Conservation (phyloP, 805 yeast genomes). For the Yamadazyma akitaensis region DNA sequence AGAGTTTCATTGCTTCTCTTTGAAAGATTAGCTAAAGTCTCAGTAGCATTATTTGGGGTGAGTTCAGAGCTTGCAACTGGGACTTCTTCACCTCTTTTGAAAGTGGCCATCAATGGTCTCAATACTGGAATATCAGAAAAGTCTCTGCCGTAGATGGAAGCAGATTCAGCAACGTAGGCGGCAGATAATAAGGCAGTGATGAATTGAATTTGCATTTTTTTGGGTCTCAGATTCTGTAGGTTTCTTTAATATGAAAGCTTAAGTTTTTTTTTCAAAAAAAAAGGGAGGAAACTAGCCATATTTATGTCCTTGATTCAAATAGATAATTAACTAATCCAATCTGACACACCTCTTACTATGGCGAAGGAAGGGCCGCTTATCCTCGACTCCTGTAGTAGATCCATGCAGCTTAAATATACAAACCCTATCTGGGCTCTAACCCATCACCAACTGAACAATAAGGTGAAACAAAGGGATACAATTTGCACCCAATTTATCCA, state of each 20-base stretch:
- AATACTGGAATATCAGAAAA: conserved; percentile 1
- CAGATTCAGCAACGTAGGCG: conserved; percentile 4
- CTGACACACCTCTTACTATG: background rate
- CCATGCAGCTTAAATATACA: background rate
- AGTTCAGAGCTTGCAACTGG: too few species aligned
- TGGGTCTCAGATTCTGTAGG: background rate
- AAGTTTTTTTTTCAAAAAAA: background rate
- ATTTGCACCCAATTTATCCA: background rate
- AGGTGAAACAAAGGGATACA: background rate
- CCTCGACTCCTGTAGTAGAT: background rate
- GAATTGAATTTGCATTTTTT: conserved; percentile 6
- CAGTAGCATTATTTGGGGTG: background rate
- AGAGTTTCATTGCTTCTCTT: background rate
- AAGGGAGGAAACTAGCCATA: background rate
- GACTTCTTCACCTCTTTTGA: conserved; percentile 1
- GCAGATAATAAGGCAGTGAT: conserved; percentile 4
- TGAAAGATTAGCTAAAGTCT: background rate
- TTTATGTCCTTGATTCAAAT: background rate
- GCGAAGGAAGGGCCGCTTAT: background rate
- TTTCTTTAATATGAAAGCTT: background rate
- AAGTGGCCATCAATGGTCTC: conserved; percentile 2
- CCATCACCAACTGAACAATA: background rate
- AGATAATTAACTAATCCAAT: too few species aligned
- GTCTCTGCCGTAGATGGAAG: conserved; percentile 5
- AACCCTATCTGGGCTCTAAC: background rate